Evolutionary conservation across 176 grass and related monocot species (phyloP).

Genomic region (barley (Hordeum vulgare)): DNA sequence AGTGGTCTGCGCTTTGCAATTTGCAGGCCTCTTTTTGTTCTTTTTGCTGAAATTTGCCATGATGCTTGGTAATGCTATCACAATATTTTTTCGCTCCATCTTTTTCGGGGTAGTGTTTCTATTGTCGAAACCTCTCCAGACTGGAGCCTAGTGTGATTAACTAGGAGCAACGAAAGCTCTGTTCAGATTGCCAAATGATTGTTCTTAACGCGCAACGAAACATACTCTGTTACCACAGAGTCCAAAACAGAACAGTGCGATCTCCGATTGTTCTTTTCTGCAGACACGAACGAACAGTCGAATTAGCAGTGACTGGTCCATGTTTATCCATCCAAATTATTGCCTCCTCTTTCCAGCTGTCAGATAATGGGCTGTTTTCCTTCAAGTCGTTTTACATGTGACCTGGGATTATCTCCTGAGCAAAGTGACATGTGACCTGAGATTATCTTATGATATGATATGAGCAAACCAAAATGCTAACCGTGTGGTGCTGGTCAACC

Average conservation of each 20-base stretch:
- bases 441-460: conserved; percentile 8
- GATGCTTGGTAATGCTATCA: not conserved
- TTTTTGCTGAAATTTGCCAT: not conserved
- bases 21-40: not conserved
- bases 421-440: not conserved
- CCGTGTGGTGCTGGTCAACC: not conserved
- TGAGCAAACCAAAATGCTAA: conserved; percentile 13
- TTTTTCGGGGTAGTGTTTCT: not conserved
- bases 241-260: not conserved
- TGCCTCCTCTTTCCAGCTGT: not conserved
- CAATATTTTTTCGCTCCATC: not conserved
- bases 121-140: not conserved
- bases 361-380: not conserved
- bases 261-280: not conserved
- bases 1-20: not conserved
- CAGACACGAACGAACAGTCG: not conserved
- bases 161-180: not conserved
- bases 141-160: not conserved
- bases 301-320: not conserved
- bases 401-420: not conserved
- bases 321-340: conserved; percentile 9
- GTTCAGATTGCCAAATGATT: not conserved
- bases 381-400: not conserved
- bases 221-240: not conserved
- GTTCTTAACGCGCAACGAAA: not conserved